Evolutionary conservation across 177 flowering plant genomes (phyloP), one percentile per base, ranked within the genome.

Genomic region (Vitis hybrid): DNA sequence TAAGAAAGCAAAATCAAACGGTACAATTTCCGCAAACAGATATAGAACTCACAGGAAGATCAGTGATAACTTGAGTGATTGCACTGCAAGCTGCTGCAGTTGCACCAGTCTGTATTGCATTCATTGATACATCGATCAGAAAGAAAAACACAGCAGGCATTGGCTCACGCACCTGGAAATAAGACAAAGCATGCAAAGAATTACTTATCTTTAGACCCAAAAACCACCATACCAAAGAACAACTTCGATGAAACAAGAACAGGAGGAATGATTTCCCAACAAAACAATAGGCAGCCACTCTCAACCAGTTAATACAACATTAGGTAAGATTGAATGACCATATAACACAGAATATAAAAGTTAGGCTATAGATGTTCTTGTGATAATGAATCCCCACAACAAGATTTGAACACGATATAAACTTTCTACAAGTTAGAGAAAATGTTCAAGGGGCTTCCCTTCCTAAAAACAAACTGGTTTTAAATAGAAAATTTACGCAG

Each of bases 61-160:
- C 97, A 45, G 85, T 64, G 79, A 94, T 87, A 69, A 88, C 91
- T 92, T 92, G 98, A 73, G 66, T 85, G 66, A 94, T 88, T 70
- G 97, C 97, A 86, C 91, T 92, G 81, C 98, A 94, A 68, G 98
- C 92, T 62, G 95, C 98, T 69, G 98, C 98, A 81, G 98, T 94
- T 76, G 97, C 97, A 77, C 97, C 98, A 63, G 94, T 92, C 76
- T 92, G 97, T 64, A 92, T 61, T 5, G 98, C 95, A 80, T 94
- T 89, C 97, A 92, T 87, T 48, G 98, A 94, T 54, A 94, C 98
- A 82, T 94, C 98, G 67, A 94, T 80, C 11, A 94, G 89, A 82
- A 94, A 94, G 84, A 92, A 94, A 75, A 79, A 91, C 39, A 92
- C 94, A 56, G 97, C 97, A 14, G 97, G 97, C 97, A 94, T 94